Evolutionary conservation across 1,139 yeast species (phyloP).

Genomic region (Geotrichum carabidarum): DNA sequence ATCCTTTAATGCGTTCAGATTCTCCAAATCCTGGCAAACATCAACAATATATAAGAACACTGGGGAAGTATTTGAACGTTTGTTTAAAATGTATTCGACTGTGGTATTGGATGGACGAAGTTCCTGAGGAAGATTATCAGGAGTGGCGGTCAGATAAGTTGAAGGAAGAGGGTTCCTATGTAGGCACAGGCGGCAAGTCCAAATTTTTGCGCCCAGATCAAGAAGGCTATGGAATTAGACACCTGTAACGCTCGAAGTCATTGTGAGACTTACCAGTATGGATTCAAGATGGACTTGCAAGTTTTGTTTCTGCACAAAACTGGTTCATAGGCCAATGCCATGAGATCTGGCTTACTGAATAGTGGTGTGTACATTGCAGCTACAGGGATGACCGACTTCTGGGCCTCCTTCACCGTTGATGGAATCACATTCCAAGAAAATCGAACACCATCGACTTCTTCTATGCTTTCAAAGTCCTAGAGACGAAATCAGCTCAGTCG

Average conservation of each 20-base stretch:
- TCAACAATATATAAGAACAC: slow-evolving; percentile 65
- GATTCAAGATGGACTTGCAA: slow-evolving; percentile 59
- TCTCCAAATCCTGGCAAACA: slow-evolving; percentile 50
- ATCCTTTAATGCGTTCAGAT: slow-evolving; percentile 53
- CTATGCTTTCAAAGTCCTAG: slow-evolving; percentile 52
- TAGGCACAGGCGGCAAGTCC: slow-evolving; percentile 64
- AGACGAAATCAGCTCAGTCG: background rate
- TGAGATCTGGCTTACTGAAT: slow-evolving; percentile 46
- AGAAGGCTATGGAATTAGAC: slow-evolving; percentile 28
- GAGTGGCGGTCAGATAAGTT: slow-evolving; percentile 25
- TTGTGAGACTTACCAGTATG: slow-evolving; percentile 40
- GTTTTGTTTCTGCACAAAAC: slow-evolving; percentile 46
- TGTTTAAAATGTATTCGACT: slow-evolving; percentile 56
- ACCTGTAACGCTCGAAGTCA: slow-evolving; percentile 13
- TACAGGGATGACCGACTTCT: slow-evolving; percentile 55
- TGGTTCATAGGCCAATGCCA: slow-evolving; percentile 43
- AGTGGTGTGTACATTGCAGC: slow-evolving; percentile 66
- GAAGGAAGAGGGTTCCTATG: slow-evolving; percentile 50
- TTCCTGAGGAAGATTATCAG: slow-evolving; percentile 32
- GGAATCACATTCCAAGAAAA: slow-evolving; percentile 67
- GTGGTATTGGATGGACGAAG: slow-evolving; percentile 46
- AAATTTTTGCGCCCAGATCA: slow-evolving; percentile 43
- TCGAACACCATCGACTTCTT: slow-evolving; percentile 64
- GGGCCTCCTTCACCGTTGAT: slow-evolving; percentile 53
- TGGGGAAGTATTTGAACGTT: slow-evolving; percentile 39